Percentiles rank a stretch among this genome's conserved stretches.
Evolutionary conservation across 108 stramenopile species (phyloP).

Genomic region (Ochromonas danica): DNA sequence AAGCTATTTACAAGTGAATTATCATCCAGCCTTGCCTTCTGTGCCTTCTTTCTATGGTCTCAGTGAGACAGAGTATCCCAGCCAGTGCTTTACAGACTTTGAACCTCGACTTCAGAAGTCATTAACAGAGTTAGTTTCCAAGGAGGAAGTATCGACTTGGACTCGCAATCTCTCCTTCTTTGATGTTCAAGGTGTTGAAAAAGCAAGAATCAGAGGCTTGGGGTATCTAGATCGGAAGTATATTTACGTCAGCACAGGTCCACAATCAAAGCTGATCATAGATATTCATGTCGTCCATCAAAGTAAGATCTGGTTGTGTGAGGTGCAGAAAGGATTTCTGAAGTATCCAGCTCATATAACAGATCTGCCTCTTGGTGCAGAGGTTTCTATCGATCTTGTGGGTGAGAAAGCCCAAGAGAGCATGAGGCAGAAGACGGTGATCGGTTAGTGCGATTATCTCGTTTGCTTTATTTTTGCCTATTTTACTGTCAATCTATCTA

Average conservation of each 20-base stretch:
- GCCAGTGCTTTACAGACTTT: neutral
- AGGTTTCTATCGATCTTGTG: neutral
- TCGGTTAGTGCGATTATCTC: neutral
- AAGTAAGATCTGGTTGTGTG: neutral
- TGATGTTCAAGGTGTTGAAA: conserved; percentile 2
- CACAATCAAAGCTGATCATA: no score
- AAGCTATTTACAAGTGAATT: neutral
- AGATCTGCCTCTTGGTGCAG: neutral
- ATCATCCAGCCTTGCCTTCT: neutral
- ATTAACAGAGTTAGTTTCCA: neutral
- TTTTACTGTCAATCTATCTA: neutral
- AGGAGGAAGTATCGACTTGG: neutral
- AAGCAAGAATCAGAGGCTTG: neutral
- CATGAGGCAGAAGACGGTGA: neutral
- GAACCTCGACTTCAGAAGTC: neutral
- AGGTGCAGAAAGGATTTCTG: conserved; percentile 20
- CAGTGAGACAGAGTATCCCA: neutral
- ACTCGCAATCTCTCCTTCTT: neutral
- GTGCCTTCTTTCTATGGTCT: neutral
- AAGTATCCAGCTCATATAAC: neutral
- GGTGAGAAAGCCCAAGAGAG: neutral
- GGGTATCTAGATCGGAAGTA: conserved; percentile 36
- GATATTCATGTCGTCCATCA: neutral
- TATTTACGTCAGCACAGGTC: no score
- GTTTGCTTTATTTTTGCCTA: neutral